Evolutionary conservation across 2,329 filamentous ascomycete genomes (phyloP), one percentile per base, ranked within the genome.

Genomic region (Colletotrichum brevisporum): DNA sequence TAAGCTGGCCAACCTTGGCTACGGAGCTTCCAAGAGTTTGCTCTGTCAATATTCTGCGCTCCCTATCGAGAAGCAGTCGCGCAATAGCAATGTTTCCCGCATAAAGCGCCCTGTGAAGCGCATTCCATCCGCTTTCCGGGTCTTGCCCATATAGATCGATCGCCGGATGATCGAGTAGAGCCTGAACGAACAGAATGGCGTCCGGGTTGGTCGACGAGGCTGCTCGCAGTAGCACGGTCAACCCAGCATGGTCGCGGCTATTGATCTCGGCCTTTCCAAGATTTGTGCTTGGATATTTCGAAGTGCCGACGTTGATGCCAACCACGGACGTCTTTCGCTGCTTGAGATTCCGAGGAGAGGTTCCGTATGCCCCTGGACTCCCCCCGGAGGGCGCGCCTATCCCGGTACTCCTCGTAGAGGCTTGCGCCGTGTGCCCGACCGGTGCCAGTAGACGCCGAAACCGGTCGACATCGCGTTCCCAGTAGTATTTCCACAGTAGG

Each of bases 391-490:
- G 67, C 18, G 75, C 76, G 59, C 80, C 81, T 83, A 82, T 72
- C 27, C 79, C 82, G 6, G 86, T 83, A 76, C 85, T 88, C 80
- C 88, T 89, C 76, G 86, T 81, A 69, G 84, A 78, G 68, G 83
- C 77, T 75, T 89, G 88, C 71, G 85, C 78, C 77, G 84, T 87
- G 79, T 86, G 87, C 78, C 87, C 86, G 82, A 91, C 87, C 80
- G 89, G 90, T 78, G 91, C 91, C 88, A 99, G 88, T 79, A 97
- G 89, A 85, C 92, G 92, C 84, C 93, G 92, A 88, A 99, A 98
- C 79, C 86, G 90, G 81, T 97, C 95, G 90, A 97, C 92, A 90
- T 99, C 94, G 88, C 98, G 93, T 90, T 98, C 92, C 86, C 97
- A 92, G 81, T 95, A 98, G 81, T 90, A 94, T 88, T 94, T 95